Evolutionary conservation across 73 alveolate species (phyloP).

Genomic region (Stentor roeselii): DNA sequence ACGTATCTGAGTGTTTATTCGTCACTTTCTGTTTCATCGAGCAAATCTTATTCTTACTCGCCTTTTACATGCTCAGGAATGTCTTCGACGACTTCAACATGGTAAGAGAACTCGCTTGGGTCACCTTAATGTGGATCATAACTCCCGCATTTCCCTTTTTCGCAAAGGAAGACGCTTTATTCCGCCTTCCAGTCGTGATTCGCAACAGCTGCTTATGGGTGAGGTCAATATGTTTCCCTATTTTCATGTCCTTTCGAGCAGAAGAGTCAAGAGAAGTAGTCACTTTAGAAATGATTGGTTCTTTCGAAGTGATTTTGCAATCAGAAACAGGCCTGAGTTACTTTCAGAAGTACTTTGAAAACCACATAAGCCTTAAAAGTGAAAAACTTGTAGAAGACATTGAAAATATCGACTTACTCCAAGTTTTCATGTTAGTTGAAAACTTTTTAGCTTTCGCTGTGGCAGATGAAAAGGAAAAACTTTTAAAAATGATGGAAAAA

Average conservation of each 20-base stretch:
- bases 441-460: not conserved
- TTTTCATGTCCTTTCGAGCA: not conserved
- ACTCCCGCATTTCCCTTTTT: not conserved
- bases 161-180: not conserved
- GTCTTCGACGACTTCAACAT: not conserved
- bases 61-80: not conserved
- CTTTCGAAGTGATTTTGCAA: slow-evolving; percentile 8
- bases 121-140: not conserved
- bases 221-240: not conserved
- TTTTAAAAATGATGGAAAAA: not conserved
- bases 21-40: not conserved
- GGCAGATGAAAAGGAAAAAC: not conserved
- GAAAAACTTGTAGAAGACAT: not conserved
- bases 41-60: not conserved
- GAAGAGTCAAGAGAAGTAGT: not conserved
- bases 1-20: not conserved
- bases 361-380: not conserved
- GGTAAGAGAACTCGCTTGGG: not conserved
- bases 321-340: not conserved
- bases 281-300: slow-evolving; percentile 5
- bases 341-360: not conserved
- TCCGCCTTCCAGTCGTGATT: not conserved
- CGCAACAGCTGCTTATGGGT: not conserved
- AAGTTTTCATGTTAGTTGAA: not conserved
- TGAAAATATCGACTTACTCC: not conserved